Evolutionary conservation across 2,329 filamentous ascomycete genomes (phyloP).

Genomic region (Aureobasidium melanogenum): DNA sequence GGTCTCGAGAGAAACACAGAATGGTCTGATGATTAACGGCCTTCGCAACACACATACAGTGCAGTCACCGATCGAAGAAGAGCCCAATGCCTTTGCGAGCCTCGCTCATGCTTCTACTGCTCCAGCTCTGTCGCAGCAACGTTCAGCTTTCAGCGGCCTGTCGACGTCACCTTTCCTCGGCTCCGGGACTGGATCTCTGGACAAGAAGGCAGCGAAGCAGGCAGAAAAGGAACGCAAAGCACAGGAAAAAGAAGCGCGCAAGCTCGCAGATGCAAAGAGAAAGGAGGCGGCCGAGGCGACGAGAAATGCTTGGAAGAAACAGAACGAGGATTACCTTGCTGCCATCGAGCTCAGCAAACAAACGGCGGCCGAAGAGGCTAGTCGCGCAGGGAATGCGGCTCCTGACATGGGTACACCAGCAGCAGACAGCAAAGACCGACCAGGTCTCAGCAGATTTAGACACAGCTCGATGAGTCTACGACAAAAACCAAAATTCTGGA

Average conservation of each 20-base stretch:
- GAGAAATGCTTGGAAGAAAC: slow-evolving; percentile 47
- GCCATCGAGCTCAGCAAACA: slow-evolving; percentile 60
- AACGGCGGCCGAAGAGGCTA: slow-evolving; percentile 45
- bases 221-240: slow-evolving; percentile 51
- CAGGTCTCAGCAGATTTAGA: slow-evolving; percentile 40
- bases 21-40: slow-evolving; percentile 21
- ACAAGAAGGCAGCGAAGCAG: slow-evolving; percentile 55
- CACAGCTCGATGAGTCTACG: slow-evolving; percentile 69
- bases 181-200: slow-evolving; percentile 44
- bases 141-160: slow-evolving; percentile 1
- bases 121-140: slow-evolving; percentile 30
- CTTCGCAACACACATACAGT: slow-evolving; percentile 27
- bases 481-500: slow-evolving; percentile 62
- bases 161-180: slow-evolving; percentile 7
- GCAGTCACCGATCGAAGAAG: slow-evolving; percentile 29
- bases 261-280: slow-evolving; percentile 32
- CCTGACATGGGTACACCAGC: slow-evolving; percentile 2
- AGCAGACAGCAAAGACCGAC: slow-evolving; percentile 15
- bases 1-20: slow-evolving; percentile 21
- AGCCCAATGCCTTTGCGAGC: slow-evolving; percentile 42
- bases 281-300: slow-evolving; percentile 32
- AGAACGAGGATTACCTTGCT: slow-evolving; percentile 54
- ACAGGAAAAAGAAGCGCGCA: slow-evolving; percentile 50
- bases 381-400: slow-evolving; percentile 12
- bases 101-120: slow-evolving; percentile 61